Evolutionary conservation across 1,139 yeast genomes (phyloP), one percentile per base, ranked within the genome.

Genomic region (Meyerozyma athensensis): DNA sequence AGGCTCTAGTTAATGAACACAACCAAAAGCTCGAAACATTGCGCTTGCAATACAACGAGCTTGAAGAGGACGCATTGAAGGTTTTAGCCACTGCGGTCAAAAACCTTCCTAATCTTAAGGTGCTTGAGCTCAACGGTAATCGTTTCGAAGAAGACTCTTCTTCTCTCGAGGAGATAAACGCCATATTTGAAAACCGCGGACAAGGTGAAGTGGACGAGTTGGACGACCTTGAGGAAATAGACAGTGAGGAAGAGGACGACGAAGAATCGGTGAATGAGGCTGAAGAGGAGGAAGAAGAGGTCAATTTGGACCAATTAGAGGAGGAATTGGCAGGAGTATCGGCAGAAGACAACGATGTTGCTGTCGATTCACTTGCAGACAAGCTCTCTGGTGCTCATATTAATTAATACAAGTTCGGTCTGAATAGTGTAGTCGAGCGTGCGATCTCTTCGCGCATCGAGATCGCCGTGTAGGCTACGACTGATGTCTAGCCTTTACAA

Each of bases 181-280:
- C 68, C 18, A 59, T 83, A 17, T 89, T 92, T 49, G 86, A 80
- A 45, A 75, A 72, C 32, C 77, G 89, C 54, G 94, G 90, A 0
- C 60, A 65, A 42, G 95, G 96, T 41, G 94, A 83, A 57, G 61
- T 92, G 22, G 97, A 89, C 53, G 97, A 89, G 50, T 71, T 89
- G 42, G 97, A 92, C 52, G 98, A 92, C 51, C 76, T 94, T 66
- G 98, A 92, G 64, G 96, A 87, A 57, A 72, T 80, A 35, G 89
- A 86, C 48, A 81, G 86, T 43, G 97, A 86, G 18, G 95, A 83
- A 40, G 95, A 78, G 7, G 86, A 74, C 2, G 84, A 75, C 4
- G 89, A 79, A 10, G 85, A 77, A 5, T 84, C 72, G 16, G 79
- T 67, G 12, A 81, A 68, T 26, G 81, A 74, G 37, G 62, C 55